Evolutionary conservation across 495 filamentous ascomycete genomes (phyloP).

Genomic region (Tuber microsphaerosporum): DNA sequence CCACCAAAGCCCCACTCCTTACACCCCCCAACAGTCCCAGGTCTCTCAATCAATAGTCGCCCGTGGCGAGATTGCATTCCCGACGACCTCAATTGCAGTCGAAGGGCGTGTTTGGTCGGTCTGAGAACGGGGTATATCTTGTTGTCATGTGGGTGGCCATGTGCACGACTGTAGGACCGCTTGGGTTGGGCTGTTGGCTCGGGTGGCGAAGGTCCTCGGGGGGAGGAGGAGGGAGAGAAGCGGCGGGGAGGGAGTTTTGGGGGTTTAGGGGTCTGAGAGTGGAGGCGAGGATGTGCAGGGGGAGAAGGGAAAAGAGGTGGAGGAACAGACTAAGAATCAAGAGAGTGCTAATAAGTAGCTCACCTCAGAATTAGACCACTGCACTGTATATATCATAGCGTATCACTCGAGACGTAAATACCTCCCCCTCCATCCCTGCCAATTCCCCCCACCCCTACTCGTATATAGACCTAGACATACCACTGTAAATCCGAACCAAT

Average conservation of each 20-base stretch:
- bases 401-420: background rate
- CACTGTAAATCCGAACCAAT: background rate
- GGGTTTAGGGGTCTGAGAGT: slow-evolving; percentile 36
- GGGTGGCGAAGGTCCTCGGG: slow-evolving; percentile 39
- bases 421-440: background rate
- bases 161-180: slow-evolving; percentile 66
- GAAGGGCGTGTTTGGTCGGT: slow-evolving; percentile 49
- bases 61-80: slow-evolving; percentile 69
- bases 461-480: background rate
- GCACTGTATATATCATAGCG: background rate
- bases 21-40: slow-evolving; percentile 47
- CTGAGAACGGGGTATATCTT: slow-evolving; percentile 48
- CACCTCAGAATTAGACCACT: background rate
- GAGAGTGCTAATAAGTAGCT: background rate
- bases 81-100: slow-evolving; percentile 63
- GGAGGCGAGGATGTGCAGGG: slow-evolving; percentile 1
- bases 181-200: slow-evolving; percentile 53
- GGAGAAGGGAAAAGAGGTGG: background rate
- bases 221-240: slow-evolving; percentile 13
- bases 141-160: slow-evolving; percentile 68
- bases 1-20: slow-evolving; percentile 17
- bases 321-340: background rate
- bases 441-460: background rate
- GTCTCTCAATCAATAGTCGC: slow-evolving; percentile 66
- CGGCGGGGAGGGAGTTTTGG: slow-evolving; percentile 28